Conservation (phyloP, 805 yeast species). For the Ogataea saltuana region DNA sequence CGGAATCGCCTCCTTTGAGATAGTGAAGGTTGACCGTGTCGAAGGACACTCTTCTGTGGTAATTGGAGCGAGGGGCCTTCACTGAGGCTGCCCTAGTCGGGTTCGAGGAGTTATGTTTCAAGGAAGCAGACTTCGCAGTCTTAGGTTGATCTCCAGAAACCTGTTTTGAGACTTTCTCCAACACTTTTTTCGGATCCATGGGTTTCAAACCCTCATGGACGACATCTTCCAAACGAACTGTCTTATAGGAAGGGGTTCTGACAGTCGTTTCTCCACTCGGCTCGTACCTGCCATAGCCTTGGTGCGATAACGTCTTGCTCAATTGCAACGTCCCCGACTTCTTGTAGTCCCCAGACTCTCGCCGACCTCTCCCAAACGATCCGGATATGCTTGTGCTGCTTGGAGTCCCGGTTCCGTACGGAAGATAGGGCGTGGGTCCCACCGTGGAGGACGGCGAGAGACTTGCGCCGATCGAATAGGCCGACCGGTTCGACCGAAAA, state of each 20-base stretch:
- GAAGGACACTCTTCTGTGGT: conserved; percentile 45
- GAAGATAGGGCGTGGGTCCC: conserved; percentile 12
- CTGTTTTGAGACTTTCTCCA: conserved; percentile 7
- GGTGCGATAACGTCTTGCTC: conserved; percentile 29
- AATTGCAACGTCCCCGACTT: conserved; percentile 13
- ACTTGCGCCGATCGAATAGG: conserved; percentile 8
- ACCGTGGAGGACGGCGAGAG: conserved; percentile 14
- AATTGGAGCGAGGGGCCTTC: conserved; percentile 7
- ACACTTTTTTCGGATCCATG: conserved; percentile 20
- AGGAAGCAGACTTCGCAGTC: neutral
- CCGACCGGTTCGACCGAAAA: conserved; percentile 11
- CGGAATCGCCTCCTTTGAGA: conserved; percentile 28
- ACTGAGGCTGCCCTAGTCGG: neutral
- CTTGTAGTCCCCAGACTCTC: neutral
- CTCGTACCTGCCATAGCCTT: conserved; percentile 21
- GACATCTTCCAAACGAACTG: conserved; percentile 23
- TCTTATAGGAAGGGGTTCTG: conserved; percentile 24
- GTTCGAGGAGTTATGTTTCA: neutral
- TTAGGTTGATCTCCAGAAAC: conserved; percentile 5
- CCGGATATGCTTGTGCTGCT: conserved; percentile 1
- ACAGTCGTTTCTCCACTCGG: conserved; percentile 9
- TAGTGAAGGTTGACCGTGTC: conserved; percentile 50
- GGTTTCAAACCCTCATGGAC: conserved; percentile 26
- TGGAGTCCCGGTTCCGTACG: neutral
- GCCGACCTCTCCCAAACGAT: conserved; percentile 1